Evolutionary conservation across 148 eudicot genomes (phyloP).

Genomic region (Persicaria tinctoria): DNA sequence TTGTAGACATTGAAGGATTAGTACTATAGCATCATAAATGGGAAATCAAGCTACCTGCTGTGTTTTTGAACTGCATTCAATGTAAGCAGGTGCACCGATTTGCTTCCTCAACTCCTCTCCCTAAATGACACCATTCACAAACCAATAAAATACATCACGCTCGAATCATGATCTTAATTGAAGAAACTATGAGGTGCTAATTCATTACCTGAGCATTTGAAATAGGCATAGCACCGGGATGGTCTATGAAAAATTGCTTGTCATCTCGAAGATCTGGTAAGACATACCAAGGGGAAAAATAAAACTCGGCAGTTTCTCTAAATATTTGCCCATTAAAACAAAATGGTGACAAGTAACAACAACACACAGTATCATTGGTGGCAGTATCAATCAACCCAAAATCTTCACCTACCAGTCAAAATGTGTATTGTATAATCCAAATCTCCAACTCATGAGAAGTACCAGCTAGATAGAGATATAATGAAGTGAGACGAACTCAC

Average conservation of each 20-base stretch:
- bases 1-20: neutral
- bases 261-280: constrained; percentile 78
- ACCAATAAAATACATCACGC: neutral
- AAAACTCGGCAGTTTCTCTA: neutral
- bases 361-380: no score
- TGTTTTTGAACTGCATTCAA: constrained; percentile 83
- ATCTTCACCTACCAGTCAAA: neutral
- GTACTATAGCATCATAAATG: neutral
- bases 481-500: neutral
- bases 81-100: constrained; percentile 70
- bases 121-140: constrained; percentile 22
- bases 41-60: constrained; percentile 41
- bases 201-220: constrained; percentile 56
- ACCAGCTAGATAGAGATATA: neutral
- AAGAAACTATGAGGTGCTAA: neutral
- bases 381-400: neutral
- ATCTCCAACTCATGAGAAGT: neutral
- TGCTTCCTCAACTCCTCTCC: constrained; percentile 71
- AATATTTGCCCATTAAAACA: neutral
- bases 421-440: neutral
- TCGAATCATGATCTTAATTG: neutral
- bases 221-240: constrained; percentile 83
- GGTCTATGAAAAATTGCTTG: constrained; percentile 71
- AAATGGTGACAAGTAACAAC: neutral
- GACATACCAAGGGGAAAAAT: neutral